phyloP scores from a whole-genome alignment of 306 rosid species.

The Elaeagnus macrophylla region DNA sequence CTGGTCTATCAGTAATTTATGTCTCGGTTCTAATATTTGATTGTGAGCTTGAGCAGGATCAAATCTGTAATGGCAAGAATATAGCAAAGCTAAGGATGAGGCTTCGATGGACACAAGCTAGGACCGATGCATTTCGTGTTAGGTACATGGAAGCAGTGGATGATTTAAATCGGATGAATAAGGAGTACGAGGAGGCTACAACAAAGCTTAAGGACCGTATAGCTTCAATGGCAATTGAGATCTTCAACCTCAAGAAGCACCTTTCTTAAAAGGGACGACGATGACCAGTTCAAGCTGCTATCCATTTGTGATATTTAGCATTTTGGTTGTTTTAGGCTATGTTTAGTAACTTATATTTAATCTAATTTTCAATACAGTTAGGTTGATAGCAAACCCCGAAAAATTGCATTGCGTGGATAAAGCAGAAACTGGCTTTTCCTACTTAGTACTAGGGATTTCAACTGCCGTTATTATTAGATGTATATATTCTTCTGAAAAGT shows the following conservation, averaged over 20 bases:
- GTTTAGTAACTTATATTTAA: no score
- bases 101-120: conserved; percentile 61
- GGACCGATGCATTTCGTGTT: conserved; percentile 45
- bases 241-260: conserved; percentile 54
- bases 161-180: conserved; percentile 41
- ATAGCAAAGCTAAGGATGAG: conserved; percentile 52
- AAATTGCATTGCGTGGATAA: no score
- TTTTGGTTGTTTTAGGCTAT: no score
- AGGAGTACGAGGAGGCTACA: conserved; percentile 45
- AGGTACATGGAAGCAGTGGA: conserved; percentile 43
- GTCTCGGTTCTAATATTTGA: background rate
- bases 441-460: no score
- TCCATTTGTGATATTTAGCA: no score
- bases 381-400: no score
- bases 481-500: no score
- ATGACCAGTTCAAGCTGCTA: background rate
- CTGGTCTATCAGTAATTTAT: background rate
- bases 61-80: conserved; percentile 30
- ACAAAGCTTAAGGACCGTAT: conserved; percentile 45
- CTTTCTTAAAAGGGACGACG: conserved; percentile 26
- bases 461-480: no score
- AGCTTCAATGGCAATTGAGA: conserved; percentile 50
- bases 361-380: no score
- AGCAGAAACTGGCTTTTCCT: no score
- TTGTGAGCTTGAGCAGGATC: conserved; percentile 34